Percentiles rank a stretch among this genome's conserved stretches.
Conservation (phyloP, 306 rosid species). For the Quercus glauca region DNA sequence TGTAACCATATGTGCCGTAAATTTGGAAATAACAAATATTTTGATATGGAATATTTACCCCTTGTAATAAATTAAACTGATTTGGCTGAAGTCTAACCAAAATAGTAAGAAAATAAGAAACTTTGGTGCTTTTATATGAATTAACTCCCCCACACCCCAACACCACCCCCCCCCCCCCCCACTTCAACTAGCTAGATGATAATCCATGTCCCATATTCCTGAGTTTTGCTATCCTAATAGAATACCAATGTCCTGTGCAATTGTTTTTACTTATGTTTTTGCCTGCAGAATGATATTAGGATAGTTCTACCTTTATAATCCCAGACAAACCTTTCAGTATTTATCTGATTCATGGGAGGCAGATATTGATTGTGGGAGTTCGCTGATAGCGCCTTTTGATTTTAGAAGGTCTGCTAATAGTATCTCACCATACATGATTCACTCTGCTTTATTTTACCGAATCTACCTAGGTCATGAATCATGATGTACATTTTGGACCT, state of each 20-base stretch:
- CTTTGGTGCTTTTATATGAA: neutral
- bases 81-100: too few species aligned
- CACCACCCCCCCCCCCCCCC: too few species aligned
- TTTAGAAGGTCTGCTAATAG: conserved; percentile 36
- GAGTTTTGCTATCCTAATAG: neutral
- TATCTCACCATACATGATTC: conserved; percentile 20
- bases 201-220: neutral
- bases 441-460: neutral
- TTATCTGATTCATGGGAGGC: conserved; percentile 55
- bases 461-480: neutral
- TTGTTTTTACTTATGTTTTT: neutral
- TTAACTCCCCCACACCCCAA: neutral
- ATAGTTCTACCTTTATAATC: conserved; percentile 33
- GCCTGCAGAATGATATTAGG: neutral
- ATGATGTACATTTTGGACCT: neutral
- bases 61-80: too few species aligned
- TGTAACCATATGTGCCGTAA: too few species aligned
- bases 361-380: conserved; percentile 26
- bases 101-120: too few species aligned
- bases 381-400: conserved; percentile 39
- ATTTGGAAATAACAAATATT: too few species aligned
- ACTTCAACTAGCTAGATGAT: neutral
- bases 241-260: neutral
- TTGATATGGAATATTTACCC: too few species aligned
- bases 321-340: conserved; percentile 30